These are phyloP conservation scores for Thelonectria rubi DNA, from an alignment of 2,329 filamentous ascomycete genomes.

Conservation along the genomic window DNA sequence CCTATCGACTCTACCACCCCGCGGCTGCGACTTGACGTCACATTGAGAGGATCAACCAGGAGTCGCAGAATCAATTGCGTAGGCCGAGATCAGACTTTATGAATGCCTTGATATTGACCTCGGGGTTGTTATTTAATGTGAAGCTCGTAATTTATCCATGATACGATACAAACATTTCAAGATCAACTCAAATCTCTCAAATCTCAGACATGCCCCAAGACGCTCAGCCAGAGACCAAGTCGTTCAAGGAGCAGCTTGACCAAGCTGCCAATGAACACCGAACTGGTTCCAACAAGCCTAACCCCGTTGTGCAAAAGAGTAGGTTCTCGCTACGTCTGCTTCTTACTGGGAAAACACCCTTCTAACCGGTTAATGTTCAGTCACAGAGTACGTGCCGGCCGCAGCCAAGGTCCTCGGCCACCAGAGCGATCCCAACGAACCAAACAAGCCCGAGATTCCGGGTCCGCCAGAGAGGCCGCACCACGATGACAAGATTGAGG, in stretches of 20 bases:
- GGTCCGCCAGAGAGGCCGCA: constrained; percentile 55
- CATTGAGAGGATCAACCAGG: constrained; percentile 4
- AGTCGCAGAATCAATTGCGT: constrained; percentile 34
- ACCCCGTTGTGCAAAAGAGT: constrained; percentile 57
- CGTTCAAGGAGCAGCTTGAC: constrained; percentile 58
- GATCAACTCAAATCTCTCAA: too few relatives aligned
- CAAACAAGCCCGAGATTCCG: constrained; percentile 32
- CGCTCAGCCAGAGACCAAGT: constrained; percentile 34
- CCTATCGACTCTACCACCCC: constrained; percentile 22
- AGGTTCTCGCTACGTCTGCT: not conserved
- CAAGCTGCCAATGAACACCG: constrained; percentile 50
- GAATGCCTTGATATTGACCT: not conserved
- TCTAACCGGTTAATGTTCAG: constrained; percentile 39
- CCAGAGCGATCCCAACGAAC: constrained; percentile 39
- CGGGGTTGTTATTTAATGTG: not conserved
- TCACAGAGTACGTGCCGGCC: constrained; percentile 55
- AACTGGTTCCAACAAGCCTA: constrained; percentile 40
- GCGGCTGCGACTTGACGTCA: constrained; percentile 39
- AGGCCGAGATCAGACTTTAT: constrained; percentile 21
- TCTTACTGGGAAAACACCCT: not conserved
- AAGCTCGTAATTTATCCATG: not conserved
- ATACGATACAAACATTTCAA: too few relatives aligned
- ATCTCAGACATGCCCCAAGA: constrained; percentile 24
- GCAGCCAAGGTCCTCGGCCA: constrained; percentile 53
- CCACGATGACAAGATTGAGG: constrained; percentile 60